Evolutionary conservation across 768 basidiomycete species (phyloP), one percentile per base, ranked within the genome.

Genomic region (Tremella yokohamensis): DNA sequence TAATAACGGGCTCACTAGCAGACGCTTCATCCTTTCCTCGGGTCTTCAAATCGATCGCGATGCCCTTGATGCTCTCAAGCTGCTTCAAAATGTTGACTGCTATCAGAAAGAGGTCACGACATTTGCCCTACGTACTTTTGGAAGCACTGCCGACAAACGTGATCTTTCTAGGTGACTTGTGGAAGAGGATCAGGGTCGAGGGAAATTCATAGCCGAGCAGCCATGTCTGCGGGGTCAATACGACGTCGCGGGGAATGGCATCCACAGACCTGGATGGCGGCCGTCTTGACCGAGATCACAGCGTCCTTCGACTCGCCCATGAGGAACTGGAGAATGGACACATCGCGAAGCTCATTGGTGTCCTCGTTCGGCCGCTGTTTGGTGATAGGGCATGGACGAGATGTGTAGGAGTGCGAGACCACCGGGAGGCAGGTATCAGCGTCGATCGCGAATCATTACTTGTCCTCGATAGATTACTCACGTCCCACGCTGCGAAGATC

Each of bases 121-220:
- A 8, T 29, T 16, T 26, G 4, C 20, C 47, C 29, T 8, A 66
- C 78, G 61, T 60, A 90, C 92, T 88, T 83, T 97, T 94, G 18
- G 86, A 88, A 1, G 88, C 83, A 20, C 90, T 93, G 62, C 89
- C 92, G 24, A 96, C 79, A 40, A 97, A 86, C 34, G 80, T 80
- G 18, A 98, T 78, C 69, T 83, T 87, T 54, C 86, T 80, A 16
- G 68, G 64, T 7, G 64, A 62, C 49, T 63, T 62, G 57, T 85
- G 82, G 68, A 98, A 88, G 18, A 97, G 79, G 57, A 93, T 82
- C 25, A 97, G 80, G 0, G 94, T 97, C 0, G 91, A 90, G 1
- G 94, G 96, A 72, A 98, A 98, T 77, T 99, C 94, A 76, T 92
- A 98, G 13, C 93, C 94, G 39, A 98, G 83, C 16, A 99, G 81